Evolutionary conservation across 2,329 filamentous ascomycete genomes (phyloP), one percentile per base, ranked within the genome.

Genomic region (Diaporthe vaccinii): DNA sequence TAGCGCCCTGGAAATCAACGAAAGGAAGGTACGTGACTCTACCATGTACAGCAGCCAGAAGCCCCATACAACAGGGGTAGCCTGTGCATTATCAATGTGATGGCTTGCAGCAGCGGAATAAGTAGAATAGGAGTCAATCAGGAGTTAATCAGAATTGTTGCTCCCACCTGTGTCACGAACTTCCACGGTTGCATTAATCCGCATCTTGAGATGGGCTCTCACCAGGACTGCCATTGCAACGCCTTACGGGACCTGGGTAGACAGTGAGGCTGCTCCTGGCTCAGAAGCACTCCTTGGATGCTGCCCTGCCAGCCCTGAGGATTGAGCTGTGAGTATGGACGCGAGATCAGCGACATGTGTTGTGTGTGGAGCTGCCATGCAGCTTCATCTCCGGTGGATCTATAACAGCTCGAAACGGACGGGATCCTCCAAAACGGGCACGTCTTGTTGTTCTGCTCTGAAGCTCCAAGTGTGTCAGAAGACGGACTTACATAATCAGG

Each of bases 391-490:
- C 49, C 8, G 41, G 12, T 12, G 41, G 28, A 7, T n/a, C 22
- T 41, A 14, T 12, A 14, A n/a, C 51, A 55, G 65, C 65, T 69
- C 65, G 65, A 69, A 69, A 69, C 46, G 65, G 65, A 55, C 31
- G 2, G n/a, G 17, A n/a, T 55, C 34, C 34, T 69, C 49, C n/a
- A 25, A 39, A 68, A 68, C 65, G 65, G 65, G 46, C 31, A 68
- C 9, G 34, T 53, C 46, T 28, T 25, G 65, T 68, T 28, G 44
- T 49, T 34, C 17, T 49, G 61, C 61, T 46, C 61, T 68, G 46
- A 68, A 68, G 65, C 65, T 55, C 49, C 1, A 28, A 41, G 10
- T 53, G 65, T 69, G 34, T 69, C 65, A 69, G 65, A 53, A 25
- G 31, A 41, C 15, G n/a, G 46, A 41, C 34, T 69, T 69, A 69